Evolutionary conservation across 768 basidiomycete species (phyloP).

Genomic region (Xerocomus brunneocitrinus): DNA sequence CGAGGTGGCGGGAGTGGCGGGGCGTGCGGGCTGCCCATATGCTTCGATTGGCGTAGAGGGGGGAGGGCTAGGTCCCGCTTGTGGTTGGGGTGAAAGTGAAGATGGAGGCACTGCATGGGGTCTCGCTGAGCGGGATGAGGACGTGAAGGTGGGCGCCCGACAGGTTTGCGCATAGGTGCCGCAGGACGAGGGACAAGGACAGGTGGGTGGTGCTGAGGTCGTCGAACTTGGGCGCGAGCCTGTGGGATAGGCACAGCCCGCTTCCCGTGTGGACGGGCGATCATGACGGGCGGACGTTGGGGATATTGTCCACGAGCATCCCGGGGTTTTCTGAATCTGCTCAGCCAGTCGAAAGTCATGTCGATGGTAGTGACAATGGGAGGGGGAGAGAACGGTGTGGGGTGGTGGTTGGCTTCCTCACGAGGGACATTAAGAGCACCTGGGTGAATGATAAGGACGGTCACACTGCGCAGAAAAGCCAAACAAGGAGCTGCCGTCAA

Average conservation of each 20-base stretch:
- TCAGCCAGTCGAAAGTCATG: conserved; percentile 28
- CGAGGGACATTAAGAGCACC: conserved; percentile 27
- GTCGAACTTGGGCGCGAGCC: conserved; percentile 15
- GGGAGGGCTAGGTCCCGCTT: conserved; percentile 15
- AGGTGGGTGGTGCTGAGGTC: conserved; percentile 14
- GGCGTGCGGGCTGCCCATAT: neutral
- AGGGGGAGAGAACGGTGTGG: conserved; percentile 7
- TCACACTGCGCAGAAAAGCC: conserved; percentile 19
- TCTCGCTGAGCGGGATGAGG: conserved; percentile 12
- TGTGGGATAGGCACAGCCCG: conserved; percentile 16
- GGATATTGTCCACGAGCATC: conserved; percentile 14
- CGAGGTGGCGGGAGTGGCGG: conserved; percentile 24
- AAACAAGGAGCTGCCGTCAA: conserved; percentile 25
- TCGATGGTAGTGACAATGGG: conserved; percentile 1
- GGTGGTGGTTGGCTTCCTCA: conserved; percentile 7
- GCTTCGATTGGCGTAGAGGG: conserved; percentile 9
- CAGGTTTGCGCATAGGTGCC: conserved; percentile 14
- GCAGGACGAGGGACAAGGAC: conserved; percentile 11
- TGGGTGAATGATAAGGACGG: conserved; percentile 25
- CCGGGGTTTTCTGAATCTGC: conserved; percentile 19
- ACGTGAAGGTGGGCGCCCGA: conserved; percentile 6
- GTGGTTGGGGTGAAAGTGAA: conserved; percentile 24
- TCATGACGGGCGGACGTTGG: conserved; percentile 13
- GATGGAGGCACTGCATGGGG: conserved; percentile 20
- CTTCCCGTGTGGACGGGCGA: conserved; percentile 16